Percentiles rank a stretch among this genome's conserved stretches.
Evolutionary conservation across 495 filamentous ascomycete genomes (phyloP).

Genomic region (Penicillium verhagenii): DNA sequence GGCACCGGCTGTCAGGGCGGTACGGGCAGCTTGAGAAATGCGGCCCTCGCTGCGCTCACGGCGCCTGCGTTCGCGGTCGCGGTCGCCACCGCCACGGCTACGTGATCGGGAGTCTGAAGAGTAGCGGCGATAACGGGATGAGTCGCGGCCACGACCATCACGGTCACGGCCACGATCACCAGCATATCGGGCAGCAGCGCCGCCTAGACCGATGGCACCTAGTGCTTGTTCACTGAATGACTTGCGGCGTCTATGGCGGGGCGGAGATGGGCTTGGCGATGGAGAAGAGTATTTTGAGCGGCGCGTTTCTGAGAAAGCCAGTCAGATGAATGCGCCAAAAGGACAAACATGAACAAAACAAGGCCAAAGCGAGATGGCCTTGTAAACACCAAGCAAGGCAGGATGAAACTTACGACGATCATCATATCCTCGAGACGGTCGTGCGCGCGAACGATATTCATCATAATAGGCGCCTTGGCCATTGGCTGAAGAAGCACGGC

Average conservation of each 20-base stretch:
- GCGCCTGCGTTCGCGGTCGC: constrained; percentile 24
- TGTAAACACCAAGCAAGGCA: background rate
- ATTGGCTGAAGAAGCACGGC: constrained; percentile 45
- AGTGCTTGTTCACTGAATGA: constrained; percentile 72
- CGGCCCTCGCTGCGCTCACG: constrained; percentile 56
- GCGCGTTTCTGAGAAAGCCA: constrained; percentile 32
- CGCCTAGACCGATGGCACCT: constrained; percentile 64
- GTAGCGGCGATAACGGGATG: constrained; percentile 53
- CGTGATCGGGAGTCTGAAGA: constrained; percentile 53
- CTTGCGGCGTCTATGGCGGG: constrained; percentile 56
- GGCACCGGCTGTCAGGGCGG: constrained; percentile 80
- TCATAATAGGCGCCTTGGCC: constrained; percentile 48
- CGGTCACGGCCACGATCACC: constrained; percentile 30
- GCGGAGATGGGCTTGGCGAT: constrained; percentile 44
- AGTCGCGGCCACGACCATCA: constrained; percentile 26
- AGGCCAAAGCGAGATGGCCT: background rate
- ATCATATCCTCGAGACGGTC: constrained; percentile 52
- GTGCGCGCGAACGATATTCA: constrained; percentile 53
- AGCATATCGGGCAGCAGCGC: constrained; percentile 17
- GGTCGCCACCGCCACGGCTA: constrained; percentile 39
- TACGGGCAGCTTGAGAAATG: constrained; percentile 81
- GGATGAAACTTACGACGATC: constrained; percentile 39
- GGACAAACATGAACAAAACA: too few species aligned
- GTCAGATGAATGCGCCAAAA: background rate
- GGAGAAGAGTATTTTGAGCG: constrained; percentile 37